Conservation (phyloP, 176 grass and related monocot genomes). For the Aegilops umbellulata region DNA sequence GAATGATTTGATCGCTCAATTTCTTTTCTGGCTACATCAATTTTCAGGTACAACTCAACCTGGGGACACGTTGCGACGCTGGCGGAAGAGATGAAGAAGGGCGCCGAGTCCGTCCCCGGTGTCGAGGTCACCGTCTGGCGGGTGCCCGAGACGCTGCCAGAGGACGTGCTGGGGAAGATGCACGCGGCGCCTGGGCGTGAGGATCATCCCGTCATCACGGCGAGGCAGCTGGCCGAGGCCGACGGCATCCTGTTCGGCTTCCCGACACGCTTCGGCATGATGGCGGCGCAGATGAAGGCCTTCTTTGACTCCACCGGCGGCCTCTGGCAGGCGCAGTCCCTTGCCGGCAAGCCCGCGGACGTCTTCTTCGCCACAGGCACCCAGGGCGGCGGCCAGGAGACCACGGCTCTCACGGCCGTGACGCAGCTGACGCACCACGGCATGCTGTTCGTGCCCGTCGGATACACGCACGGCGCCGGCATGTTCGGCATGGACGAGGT, state of each 20-base stretch:
- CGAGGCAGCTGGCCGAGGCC: constrained; percentile 40
- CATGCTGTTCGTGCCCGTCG: constrained; percentile 57
- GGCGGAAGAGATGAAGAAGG: constrained; percentile 42
- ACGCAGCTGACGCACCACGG: constrained; percentile 59
- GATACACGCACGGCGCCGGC: constrained; percentile 35
- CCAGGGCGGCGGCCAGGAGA: constrained; percentile 86
- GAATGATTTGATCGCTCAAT: background rate
- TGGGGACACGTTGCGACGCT: constrained; percentile 33
- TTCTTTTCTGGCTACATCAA: background rate
- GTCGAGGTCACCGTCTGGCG: constrained; percentile 34
- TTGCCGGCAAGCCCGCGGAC: constrained; percentile 71
- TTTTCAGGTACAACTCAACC: constrained; percentile 32
- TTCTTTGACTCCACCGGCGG: constrained; percentile 40
- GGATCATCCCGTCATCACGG: constrained; percentile 39
- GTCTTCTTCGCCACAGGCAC: constrained; percentile 85
- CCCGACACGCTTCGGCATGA: constrained; percentile 59
- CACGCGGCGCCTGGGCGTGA: constrained; percentile 40
- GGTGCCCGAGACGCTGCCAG: constrained; percentile 45
- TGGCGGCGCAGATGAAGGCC: constrained; percentile 59
- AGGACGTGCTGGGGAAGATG: constrained; percentile 47
- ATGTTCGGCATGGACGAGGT: constrained; percentile 49
- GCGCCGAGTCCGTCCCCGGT: constrained; percentile 12
- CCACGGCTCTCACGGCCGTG: constrained; percentile 53
- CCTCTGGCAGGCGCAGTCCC: constrained; percentile 7
- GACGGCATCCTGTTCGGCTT: constrained; percentile 54